Conservation (phyloP, 1,284 basidiomycete species). For the Pseudozyma tsukubaensis region DNA sequence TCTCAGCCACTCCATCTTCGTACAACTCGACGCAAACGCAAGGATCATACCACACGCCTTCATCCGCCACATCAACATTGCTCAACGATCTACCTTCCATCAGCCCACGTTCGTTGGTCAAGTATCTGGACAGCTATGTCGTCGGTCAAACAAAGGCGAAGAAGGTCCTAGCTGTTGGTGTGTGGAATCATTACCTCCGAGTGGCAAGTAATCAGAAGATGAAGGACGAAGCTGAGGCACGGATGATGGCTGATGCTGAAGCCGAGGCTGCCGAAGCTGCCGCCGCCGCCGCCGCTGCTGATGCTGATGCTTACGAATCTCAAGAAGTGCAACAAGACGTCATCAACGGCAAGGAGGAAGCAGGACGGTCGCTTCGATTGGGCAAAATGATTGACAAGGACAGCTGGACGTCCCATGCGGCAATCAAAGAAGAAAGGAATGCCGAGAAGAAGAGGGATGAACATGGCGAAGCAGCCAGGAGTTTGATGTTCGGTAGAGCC, state of each 20-base stretch:
- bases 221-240: constrained; percentile 25
- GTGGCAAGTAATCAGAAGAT: constrained; percentile 34
- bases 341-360: constrained; percentile 1
- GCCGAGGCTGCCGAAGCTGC: neutral
- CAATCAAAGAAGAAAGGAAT: constrained; percentile 13
- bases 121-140: constrained; percentile 88
- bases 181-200: constrained; percentile 40
- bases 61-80: constrained; percentile 7
- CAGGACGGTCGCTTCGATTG: neutral
- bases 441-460: constrained; percentile 30
- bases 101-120: constrained; percentile 75
- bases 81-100: constrained; percentile 22
- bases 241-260: neutral
- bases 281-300: neutral
- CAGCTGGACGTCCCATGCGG: constrained; percentile 1
- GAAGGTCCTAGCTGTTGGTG: constrained; percentile 87
- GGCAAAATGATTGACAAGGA: neutral
- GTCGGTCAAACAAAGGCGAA: constrained; percentile 92
- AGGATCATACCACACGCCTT: constrained; percentile 23
- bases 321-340: neutral
- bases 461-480: constrained; percentile 32
- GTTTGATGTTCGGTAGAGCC: constrained; percentile 38
- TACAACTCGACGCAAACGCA: constrained; percentile 1
- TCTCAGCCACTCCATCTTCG: neutral
- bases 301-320: constrained; percentile 1